Conservation (phyloP, 2,329 filamentous ascomycete genomes). For the Phyllosticta capitalensis region DNA sequence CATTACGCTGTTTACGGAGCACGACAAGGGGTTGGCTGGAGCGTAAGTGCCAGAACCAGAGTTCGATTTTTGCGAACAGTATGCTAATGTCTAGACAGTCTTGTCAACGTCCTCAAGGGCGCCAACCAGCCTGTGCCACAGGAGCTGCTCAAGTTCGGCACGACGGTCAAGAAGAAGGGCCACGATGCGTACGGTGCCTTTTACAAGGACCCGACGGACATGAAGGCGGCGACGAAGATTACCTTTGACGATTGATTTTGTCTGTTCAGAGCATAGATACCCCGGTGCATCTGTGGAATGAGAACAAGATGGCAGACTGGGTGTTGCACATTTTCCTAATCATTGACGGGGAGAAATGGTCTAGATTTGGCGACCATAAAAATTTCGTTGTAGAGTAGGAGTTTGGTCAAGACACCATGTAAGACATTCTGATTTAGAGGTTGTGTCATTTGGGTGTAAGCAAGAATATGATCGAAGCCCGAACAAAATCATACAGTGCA, state of each 20-base stretch:
- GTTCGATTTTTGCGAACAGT: constrained; percentile 6
- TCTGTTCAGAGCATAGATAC: not conserved
- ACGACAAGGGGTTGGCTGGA: constrained; percentile 86
- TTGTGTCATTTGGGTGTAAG: too few species aligned
- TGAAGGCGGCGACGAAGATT: constrained; percentile 82
- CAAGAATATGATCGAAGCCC: too few species aligned
- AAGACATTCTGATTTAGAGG: too few species aligned
- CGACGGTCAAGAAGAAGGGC: constrained; percentile 97
- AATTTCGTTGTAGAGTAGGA: too few species aligned
- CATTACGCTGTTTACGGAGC: constrained; percentile 89
- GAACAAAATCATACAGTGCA: too few species aligned
- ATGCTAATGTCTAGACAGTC: constrained; percentile 37
- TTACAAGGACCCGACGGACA: constrained; percentile 80
- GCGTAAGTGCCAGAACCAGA: constrained; percentile 50
- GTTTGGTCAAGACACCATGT: too few species aligned
- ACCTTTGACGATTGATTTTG: constrained; percentile 55
- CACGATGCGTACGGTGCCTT: constrained; percentile 94
- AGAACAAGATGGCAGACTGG: not conserved
- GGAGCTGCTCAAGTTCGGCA: constrained; percentile 87
- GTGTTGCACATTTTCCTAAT: not conserved
- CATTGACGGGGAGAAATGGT: not conserved
- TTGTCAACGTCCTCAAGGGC: constrained; percentile 92
- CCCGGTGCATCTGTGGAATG: not conserved
- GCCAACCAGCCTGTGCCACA: constrained; percentile 87
- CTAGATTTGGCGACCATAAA: not conserved